Base-by-base conservation (phyloP, 1,284 basidiomycete genomes). In the Cutaneotrichosporon daszewskae region DNA sequence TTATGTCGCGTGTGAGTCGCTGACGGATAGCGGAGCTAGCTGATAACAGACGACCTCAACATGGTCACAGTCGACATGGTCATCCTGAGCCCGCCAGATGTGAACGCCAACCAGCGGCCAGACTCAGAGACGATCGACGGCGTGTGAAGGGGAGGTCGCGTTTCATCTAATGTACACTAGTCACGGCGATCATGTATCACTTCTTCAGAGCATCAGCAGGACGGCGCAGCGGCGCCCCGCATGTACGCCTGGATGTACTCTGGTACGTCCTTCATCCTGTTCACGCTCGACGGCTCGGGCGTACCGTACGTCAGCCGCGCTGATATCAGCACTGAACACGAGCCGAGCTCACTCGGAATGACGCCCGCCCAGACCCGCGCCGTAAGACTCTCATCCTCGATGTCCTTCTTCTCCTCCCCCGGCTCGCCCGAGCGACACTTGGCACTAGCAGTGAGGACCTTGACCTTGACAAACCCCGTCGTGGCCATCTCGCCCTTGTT, bases 11-110 rank as follows among this genome's bases (percentile, higher is more conserved):
- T 64, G 62, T 64, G 35, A 45, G 57, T 52, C 18, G 13, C 23
- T 2, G 12, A 7, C 16, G 2, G 20, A 14, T 14, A 12, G 8
- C 13, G 22, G 22, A 17, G 4, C 22, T 10, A 16, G 32, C 40
- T 41, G 25, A 38, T 8, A 4, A n/a, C 37, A 54, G 52, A 54
- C 43, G 39, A 54, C 40, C 61, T 73, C 45, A 71, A 73, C 59
- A 54, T 73, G 37, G 71, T 68, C 38, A 63, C 52, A 3, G 32
- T 50, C 33, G 45, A 68, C 42, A 58, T 67, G 27, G 56, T 62
- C 22, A 62, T 66, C 45, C 47, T 65, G n/a, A 52, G 57, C 0
- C 60, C 65, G n/a, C 57, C 59, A n/a, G n/a, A n/a, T n/a, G n/a
- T n/a, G n/a, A n/a, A n/a, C n/a, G n/a, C n/a, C n/a, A n/a, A n/a